Percentiles rank a stretch among this genome's conserved stretches.
Conservation (phyloP, 2,329 filamentous ascomycete species). For the Stemphylium vesicarium region DNA sequence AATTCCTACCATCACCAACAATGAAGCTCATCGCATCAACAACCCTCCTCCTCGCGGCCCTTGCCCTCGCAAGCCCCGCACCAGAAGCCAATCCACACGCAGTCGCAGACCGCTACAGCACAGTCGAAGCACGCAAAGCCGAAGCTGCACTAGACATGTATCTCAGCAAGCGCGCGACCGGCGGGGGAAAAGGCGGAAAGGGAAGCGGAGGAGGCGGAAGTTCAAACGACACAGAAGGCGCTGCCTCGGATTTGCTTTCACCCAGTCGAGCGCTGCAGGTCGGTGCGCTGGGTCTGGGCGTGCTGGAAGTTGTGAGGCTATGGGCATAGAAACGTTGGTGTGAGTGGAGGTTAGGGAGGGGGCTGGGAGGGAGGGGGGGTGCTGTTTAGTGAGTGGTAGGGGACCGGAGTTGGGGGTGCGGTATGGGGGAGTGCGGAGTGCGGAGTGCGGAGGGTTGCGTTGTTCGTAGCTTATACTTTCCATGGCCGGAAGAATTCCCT, state of each 20-base stretch:
- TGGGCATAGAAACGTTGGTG: slow-evolving; percentile 20
- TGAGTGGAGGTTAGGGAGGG: neutral
- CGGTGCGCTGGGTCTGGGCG: slow-evolving; percentile 35
- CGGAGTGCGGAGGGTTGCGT: neutral
- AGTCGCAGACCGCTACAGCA: slow-evolving; percentile 12
- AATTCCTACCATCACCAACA: neutral
- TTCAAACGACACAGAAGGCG: slow-evolving; percentile 17
- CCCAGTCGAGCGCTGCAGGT: slow-evolving; percentile 34
- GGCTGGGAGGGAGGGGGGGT: too few relatives aligned
- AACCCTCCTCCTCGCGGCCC: slow-evolving; percentile 31
- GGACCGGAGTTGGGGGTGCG: too few relatives aligned
- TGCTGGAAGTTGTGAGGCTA: slow-evolving; percentile 29
- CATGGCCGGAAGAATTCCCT: too few relatives aligned
- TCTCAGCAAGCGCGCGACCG: slow-evolving; percentile 26
- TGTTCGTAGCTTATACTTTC: too few relatives aligned
- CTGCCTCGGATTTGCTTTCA: slow-evolving; percentile 25
- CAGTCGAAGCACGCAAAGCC: slow-evolving; percentile 17
- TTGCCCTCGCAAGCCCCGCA: slow-evolving; percentile 38
- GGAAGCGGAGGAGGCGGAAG: slow-evolving; percentile 1
- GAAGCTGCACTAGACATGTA: slow-evolving; percentile 15
- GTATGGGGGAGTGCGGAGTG: neutral
- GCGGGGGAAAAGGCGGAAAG: slow-evolving; percentile 19
- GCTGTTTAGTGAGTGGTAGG: too few relatives aligned
- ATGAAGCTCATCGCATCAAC: slow-evolving; percentile 38
- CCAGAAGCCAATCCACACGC: slow-evolving; percentile 21